Base-by-base conservation (phyloP, 1,284 basidiomycete species). In the Cutaneotrichosporon mucoides region DNA sequence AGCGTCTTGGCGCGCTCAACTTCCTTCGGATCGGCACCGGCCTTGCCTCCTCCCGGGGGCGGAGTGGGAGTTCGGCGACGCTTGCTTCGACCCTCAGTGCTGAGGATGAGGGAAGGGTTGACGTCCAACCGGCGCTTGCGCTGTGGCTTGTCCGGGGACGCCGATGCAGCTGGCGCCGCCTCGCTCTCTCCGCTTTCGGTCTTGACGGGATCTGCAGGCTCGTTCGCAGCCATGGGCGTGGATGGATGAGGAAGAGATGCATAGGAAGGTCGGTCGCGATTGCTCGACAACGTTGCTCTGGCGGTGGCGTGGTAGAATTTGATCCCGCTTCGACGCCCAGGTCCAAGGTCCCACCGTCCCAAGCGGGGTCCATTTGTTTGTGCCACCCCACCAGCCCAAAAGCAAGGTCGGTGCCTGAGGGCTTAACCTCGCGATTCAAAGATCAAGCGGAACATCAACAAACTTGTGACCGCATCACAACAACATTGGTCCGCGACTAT, bases 1-100 rank as follows among this genome's bases (percentile, higher is more conserved):
- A 75, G 62, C 36, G 48, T 47, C 55, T 66, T 68, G 16, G 72
- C 75, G 50, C 68, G 63, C 46, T 61, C 68, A 12, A 65, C 59
- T 46, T 76, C 73, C 51, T 70, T 73, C 12, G 72, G 69, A 63
- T 75, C 71, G 5, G 35, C 43, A 5, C 51, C 55, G 3, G 51
- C 40, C 37, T 60, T 58, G 24, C n/a, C n/a, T 2, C 46, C 47
- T 3, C 24, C 24, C 24, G 54, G 55, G 8, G 33, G 49, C 9
- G 61, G 61, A 4, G 48, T 53, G 0, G 60, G 59, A 4, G 64
- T 60, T 15, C 64, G 62, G 35, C 64, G 60, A 4, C 64, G 59
- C 48, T 61, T 61, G 53, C 56, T 61, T 10, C 64, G 52, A 11
- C 64, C 64, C 37, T 63, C 62, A 24, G 53, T 51, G 45, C 38